A percentile compares a stretch with the other conserved stretches of the same genome.
These are phyloP conservation scores for Cytospora leucostoma DNA, from an alignment of 2,329 filamentous ascomycete genomes.

Conservation along the genomic window DNA sequence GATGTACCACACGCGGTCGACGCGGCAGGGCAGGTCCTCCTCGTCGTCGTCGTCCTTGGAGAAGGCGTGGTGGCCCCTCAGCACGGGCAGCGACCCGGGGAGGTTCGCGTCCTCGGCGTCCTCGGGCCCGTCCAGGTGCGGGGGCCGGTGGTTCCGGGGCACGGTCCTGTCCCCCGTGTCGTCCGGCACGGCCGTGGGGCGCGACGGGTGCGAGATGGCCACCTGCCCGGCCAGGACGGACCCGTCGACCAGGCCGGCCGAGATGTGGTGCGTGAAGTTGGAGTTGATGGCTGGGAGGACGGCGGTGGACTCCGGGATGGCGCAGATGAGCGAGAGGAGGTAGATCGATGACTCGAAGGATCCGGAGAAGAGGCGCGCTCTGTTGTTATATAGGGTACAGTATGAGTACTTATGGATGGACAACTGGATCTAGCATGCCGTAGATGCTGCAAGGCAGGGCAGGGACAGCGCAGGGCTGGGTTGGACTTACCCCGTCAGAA, in stretches of 20 bases:
- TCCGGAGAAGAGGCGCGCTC: slow-evolving; percentile 83
- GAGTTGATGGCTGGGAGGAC: slow-evolving; percentile 91
- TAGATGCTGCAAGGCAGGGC: neutral
- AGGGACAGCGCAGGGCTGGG: neutral
- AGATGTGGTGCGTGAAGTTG: slow-evolving; percentile 95
- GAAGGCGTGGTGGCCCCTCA: slow-evolving; percentile 84
- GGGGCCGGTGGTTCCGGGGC: slow-evolving; percentile 41
- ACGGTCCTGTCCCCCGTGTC: slow-evolving; percentile 30
- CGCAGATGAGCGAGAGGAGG: slow-evolving; percentile 81
- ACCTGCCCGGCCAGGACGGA: slow-evolving; percentile 87
- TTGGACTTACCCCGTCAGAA: slow-evolving; percentile 66
- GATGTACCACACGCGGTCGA: slow-evolving; percentile 91
- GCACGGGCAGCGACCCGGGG: slow-evolving; percentile 75
- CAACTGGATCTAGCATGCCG: neutral
- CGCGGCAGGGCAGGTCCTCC: slow-evolving; percentile 74
- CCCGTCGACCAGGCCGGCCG: slow-evolving; percentile 75
- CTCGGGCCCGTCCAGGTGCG: slow-evolving; percentile 67
- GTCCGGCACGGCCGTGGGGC: slow-evolving; percentile 56
- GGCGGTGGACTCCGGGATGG: slow-evolving; percentile 72
- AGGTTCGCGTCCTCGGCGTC: slow-evolving; percentile 82
- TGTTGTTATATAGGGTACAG: slow-evolving; percentile 23
- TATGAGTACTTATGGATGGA: no score
- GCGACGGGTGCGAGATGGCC: slow-evolving; percentile 82
- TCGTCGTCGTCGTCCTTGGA: slow-evolving; percentile 71
- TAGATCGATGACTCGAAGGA: slow-evolving; percentile 93